These are phyloP conservation scores for Phytophthora melonis DNA, from an alignment of 352 stramenopile species.

Conservation along the genomic window DNA sequence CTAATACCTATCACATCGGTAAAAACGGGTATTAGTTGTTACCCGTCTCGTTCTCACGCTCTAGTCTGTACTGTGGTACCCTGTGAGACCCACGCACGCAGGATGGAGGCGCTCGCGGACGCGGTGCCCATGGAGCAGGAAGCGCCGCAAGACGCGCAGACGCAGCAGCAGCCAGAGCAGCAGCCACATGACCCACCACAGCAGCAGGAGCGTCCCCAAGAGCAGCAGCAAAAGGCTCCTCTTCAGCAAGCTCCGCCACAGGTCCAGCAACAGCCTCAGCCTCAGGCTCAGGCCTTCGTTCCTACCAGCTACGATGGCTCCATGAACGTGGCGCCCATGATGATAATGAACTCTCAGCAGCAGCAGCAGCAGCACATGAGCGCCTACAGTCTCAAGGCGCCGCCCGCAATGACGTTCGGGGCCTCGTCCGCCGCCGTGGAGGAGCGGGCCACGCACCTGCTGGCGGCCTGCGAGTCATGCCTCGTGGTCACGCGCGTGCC, in stretches of 20 bases:
- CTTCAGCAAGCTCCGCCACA: no score
- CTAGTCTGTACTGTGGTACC: no score
- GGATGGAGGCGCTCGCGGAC: background rate
- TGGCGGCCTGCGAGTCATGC: conserved; percentile 80
- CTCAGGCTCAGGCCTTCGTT: conserved; percentile 18
- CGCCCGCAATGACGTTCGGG: conserved; percentile 32
- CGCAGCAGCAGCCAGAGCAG: conserved; percentile 1
- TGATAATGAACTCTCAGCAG: background rate
- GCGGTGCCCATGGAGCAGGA: background rate
- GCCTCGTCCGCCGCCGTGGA: conserved; percentile 30
- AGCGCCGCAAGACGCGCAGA: conserved; percentile 1
- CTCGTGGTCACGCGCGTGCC: conserved; percentile 73
- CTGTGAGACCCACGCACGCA: no score
- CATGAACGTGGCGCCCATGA: conserved; percentile 18
- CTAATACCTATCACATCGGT: no score
- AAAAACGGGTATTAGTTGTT: no score
- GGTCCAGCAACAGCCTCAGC: no score
- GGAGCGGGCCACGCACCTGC: conserved; percentile 66
- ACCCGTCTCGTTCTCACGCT: no score
- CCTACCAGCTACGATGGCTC: conserved; percentile 27
- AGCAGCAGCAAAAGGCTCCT: no score
- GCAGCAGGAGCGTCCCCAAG: no score
- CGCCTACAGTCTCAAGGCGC: conserved; percentile 34
- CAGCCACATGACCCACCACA: background rate
- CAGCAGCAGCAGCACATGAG: conserved; percentile 14